Conservation (phyloP, 768 basidiomycete species). For the Lactarius quietus region DNA sequence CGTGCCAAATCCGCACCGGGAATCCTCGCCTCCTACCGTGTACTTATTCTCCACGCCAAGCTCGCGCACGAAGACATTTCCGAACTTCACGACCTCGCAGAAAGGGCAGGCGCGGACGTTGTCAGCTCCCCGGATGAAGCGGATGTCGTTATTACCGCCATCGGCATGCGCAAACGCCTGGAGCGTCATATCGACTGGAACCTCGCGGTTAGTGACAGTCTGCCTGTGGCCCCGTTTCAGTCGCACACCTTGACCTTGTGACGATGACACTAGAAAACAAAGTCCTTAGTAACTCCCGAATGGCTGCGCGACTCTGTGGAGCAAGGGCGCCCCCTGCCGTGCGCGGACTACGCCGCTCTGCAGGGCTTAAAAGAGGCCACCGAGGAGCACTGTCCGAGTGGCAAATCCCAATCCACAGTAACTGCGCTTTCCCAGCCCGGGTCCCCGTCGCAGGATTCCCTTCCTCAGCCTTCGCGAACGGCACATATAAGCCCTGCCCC, state of each 20-base stretch:
- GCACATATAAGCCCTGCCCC: not conserved
- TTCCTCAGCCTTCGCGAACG: not conserved
- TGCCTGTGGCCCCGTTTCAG: not conserved
- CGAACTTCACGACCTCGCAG: constrained; percentile 32
- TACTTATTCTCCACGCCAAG: constrained; percentile 30
- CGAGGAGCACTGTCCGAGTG: constrained; percentile 39
- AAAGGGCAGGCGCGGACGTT: constrained; percentile 33
- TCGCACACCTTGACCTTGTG: not conserved
- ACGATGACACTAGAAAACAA: constrained; percentile 47
- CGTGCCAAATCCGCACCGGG: constrained; percentile 11
- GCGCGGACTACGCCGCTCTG: constrained; percentile 54
- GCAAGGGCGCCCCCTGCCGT: constrained; percentile 45
- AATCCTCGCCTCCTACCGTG: constrained; percentile 11
- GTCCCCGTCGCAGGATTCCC: not conserved
- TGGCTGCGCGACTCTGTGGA: constrained; percentile 64
- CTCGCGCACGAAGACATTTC: constrained; percentile 29
- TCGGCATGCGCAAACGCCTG: constrained; percentile 63
- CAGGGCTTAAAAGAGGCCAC: constrained; percentile 47
- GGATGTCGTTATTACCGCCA: constrained; percentile 62
- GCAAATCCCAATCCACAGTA: constrained; percentile 23
- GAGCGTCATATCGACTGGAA: constrained; percentile 67
- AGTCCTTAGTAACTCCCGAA: constrained; percentile 63
- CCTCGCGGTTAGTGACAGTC: constrained; percentile 51
- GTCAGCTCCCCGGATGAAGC: constrained; percentile 45
- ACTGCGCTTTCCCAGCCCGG: not conserved